Evolutionary conservation across 1,284 basidiomycete genomes (phyloP).

Genomic region (Athelia sp.): DNA sequence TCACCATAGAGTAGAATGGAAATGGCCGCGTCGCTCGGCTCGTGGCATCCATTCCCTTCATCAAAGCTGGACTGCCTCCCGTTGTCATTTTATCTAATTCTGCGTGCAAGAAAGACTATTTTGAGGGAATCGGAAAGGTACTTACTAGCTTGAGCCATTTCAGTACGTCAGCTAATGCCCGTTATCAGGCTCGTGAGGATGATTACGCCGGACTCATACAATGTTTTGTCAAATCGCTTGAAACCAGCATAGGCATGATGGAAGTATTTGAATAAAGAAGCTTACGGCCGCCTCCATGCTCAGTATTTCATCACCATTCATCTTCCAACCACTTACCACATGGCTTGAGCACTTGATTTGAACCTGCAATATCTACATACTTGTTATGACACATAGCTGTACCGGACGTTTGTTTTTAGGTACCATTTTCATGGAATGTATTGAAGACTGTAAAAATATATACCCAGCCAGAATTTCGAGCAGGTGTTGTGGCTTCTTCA

Average conservation of each 20-base stretch:
- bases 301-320: no score
- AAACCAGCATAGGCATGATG: neutral
- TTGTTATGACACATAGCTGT: no score
- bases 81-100: neutral
- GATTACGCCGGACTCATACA: slow-evolving; percentile 1
- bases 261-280: neutral
- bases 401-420: no score
- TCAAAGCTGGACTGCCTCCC: neutral
- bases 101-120: neutral
- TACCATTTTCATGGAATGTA: no score
- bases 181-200: slow-evolving; percentile 1
- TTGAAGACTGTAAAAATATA: no score
- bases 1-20: slow-evolving; percentile 3
- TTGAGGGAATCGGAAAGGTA: slow-evolving; percentile 1
- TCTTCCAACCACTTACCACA: no score
- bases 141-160: no score
- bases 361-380: no score
- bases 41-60: slow-evolving; percentile 9
- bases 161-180: neutral
- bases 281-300: no score
- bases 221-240: slow-evolving; percentile 4
- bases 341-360: no score
- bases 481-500: no score
- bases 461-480: no score
- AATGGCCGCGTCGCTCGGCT: slow-evolving; percentile 8